Conservation (phyloP, 2,329 filamentous ascomycete genomes). For the Talaromyces funiculosus region DNA sequence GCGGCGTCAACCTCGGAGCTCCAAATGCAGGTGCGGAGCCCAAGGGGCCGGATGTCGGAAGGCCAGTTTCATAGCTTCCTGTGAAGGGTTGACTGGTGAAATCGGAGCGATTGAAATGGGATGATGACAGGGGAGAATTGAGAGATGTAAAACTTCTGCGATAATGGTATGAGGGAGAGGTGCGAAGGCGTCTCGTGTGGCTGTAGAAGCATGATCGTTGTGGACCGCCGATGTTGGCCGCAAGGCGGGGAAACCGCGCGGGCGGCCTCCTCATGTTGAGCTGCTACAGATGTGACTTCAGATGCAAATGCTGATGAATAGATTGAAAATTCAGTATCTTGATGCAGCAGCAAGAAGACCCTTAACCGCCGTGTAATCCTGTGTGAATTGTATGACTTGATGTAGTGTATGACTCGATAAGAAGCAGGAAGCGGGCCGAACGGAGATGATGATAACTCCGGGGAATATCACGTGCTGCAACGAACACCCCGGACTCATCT, state of each 20-base stretch:
- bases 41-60: slow-evolving; percentile 59
- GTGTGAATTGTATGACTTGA: neutral
- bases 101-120: slow-evolving; percentile 55
- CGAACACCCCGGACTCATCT: neutral
- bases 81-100: slow-evolving; percentile 60
- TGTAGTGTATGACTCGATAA: neutral
- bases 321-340: neutral
- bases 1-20: slow-evolving; percentile 55
- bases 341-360: neutral
- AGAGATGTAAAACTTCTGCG: slow-evolving; percentile 13
- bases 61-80: slow-evolving; percentile 57
- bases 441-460: slow-evolving; percentile 3
- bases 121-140: slow-evolving; percentile 30
- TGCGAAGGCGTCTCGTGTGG: slow-evolving; percentile 21
- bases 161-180: slow-evolving; percentile 11
- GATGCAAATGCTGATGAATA: neutral
- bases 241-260: slow-evolving; percentile 21
- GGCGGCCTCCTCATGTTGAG: slow-evolving; percentile 30
- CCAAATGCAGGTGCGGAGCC: slow-evolving; percentile 54
- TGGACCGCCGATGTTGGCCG: slow-evolving; percentile 20
- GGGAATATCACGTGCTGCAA: neutral
- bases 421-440: neutral
- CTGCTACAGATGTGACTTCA: neutral
- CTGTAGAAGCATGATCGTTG: neutral
- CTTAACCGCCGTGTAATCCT: neutral